Evolutionary conservation across 495 filamentous ascomycete species (phyloP).

Genomic region (Tuber magnatum): DNA sequence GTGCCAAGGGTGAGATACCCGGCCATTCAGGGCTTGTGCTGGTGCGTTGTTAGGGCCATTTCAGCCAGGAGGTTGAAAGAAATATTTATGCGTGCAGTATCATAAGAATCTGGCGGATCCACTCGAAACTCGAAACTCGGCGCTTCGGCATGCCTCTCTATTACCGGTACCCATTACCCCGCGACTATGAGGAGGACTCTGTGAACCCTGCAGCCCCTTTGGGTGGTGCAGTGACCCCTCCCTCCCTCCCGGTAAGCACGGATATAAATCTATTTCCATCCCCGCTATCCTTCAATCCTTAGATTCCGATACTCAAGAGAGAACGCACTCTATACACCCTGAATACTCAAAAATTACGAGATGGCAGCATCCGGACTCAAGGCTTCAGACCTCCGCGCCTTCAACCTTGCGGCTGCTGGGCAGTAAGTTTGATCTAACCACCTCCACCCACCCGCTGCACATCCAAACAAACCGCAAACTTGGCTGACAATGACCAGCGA

Average conservation of each 20-base stretch:
- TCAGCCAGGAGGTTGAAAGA: too few relatives aligned
- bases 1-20: too few relatives aligned
- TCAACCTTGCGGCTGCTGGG: slow-evolving; percentile 54
- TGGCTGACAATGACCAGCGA: slow-evolving; percentile 56
- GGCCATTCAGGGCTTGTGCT: too few relatives aligned
- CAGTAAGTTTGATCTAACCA: slow-evolving; percentile 62
- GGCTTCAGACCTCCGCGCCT: slow-evolving; percentile 31
- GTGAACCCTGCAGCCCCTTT: not conserved
- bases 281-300: not conserved
- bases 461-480: not conserved
- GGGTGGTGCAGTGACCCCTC: not conserved
- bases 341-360: slow-evolving; percentile 3
- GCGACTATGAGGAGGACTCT: not conserved
- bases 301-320: not conserved
- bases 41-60: too few relatives aligned
- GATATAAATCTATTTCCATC: not conserved
- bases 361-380: slow-evolving; percentile 20
- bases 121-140: too few relatives aligned
- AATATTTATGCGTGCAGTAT: too few relatives aligned
- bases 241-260: not conserved
- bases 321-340: not conserved
- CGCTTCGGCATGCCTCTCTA: too few relatives aligned
- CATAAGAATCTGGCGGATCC: too few relatives aligned
- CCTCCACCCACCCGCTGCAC: slow-evolving; percentile 2
- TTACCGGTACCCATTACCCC: too few relatives aligned